Conservation (phyloP, 495 filamentous ascomycete genomes). For the Thermothielavioides terrestris region DNA sequence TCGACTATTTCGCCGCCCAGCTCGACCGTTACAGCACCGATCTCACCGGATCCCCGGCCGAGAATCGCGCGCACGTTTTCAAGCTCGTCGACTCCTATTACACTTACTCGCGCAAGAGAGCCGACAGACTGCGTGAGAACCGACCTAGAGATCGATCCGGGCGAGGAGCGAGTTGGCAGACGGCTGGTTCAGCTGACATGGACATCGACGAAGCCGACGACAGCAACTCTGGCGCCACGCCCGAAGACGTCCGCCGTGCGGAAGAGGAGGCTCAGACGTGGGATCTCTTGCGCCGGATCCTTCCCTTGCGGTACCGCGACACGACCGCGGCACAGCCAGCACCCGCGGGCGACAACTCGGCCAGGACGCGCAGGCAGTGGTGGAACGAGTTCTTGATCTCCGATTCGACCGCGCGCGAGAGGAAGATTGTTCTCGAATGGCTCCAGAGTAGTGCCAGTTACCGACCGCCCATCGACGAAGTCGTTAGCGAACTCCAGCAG, state of each 20-base stretch:
- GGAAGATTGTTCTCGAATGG: constrained; percentile 72
- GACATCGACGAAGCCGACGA: constrained; percentile 46
- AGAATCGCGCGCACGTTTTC: constrained; percentile 37
- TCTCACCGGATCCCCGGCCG: constrained; percentile 21
- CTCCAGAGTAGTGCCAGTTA: constrained; percentile 62
- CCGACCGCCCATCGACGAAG: constrained; percentile 59
- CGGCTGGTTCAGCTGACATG: constrained; percentile 53
- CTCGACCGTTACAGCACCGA: constrained; percentile 35
- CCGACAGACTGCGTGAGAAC: constrained; percentile 29
- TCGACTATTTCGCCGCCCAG: constrained; percentile 38
- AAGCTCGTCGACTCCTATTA: constrained; percentile 38
- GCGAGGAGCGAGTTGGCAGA: constrained; percentile 52
- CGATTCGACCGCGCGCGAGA: constrained; percentile 51
- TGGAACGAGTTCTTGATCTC: constrained; percentile 42
- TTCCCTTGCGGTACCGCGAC: constrained; percentile 44
- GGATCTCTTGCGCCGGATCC: constrained; percentile 62
- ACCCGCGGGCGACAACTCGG: constrained; percentile 16
- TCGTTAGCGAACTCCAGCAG: constrained; percentile 65
- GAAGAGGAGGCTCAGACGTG: constrained; percentile 75
- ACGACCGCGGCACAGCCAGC: constrained; percentile 23
- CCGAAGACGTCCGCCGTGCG: constrained; percentile 30
- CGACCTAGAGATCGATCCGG: constrained; percentile 39
- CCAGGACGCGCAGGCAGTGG: constrained; percentile 26
- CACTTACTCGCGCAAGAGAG: constrained; percentile 31
- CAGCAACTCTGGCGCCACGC: constrained; percentile 22